These are phyloP conservation scores for Pharnaceum exiguum DNA, from an alignment of 148 eudicot species.

Conservation along the genomic window DNA sequence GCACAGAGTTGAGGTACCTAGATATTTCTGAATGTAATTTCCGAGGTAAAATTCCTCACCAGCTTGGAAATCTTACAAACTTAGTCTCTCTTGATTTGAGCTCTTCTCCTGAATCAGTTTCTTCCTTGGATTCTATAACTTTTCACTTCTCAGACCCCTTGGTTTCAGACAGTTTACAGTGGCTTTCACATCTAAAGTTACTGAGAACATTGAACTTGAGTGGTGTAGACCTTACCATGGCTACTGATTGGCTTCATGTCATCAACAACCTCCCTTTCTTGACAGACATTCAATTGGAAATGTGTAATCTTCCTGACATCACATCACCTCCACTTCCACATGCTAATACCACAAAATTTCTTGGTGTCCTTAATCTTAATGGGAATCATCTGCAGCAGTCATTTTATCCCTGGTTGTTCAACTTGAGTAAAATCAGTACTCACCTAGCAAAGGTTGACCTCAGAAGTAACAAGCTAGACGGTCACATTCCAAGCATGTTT, in stretches of 20 bases:
- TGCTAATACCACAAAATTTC: conserved; percentile 12
- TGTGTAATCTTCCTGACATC: not conserved
- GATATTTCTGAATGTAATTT: not conserved
- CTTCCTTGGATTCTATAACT: no score
- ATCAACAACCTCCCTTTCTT: conserved; percentile 16
- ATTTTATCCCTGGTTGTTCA: conserved; percentile 21
- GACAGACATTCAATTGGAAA: conserved; percentile 8
- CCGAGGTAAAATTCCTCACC: conserved; percentile 2
- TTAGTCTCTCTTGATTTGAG: conserved; percentile 5
- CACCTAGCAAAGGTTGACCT: conserved; percentile 24
- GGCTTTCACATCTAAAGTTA: conserved; percentile 13
- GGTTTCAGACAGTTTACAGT: not conserved
- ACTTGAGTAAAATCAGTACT: conserved; percentile 3
- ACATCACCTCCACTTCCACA: conserved; percentile 11
- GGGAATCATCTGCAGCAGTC: conserved; percentile 9
- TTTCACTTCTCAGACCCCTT: no score
- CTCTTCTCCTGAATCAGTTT: not conserved
- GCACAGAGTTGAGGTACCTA: not conserved
- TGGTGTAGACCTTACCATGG: not conserved
- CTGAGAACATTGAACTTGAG: conserved; percentile 9
- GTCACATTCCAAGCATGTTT: conserved; percentile 13
- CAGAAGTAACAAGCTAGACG: not conserved
- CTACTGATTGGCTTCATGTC: not conserved
- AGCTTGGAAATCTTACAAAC: conserved; percentile 12
- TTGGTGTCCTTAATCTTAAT: conserved; percentile 10